These are phyloP conservation scores for Fusarium albosuccineum DNA, from an alignment of 2,329 filamentous ascomycete species.

Conservation along the genomic window DNA sequence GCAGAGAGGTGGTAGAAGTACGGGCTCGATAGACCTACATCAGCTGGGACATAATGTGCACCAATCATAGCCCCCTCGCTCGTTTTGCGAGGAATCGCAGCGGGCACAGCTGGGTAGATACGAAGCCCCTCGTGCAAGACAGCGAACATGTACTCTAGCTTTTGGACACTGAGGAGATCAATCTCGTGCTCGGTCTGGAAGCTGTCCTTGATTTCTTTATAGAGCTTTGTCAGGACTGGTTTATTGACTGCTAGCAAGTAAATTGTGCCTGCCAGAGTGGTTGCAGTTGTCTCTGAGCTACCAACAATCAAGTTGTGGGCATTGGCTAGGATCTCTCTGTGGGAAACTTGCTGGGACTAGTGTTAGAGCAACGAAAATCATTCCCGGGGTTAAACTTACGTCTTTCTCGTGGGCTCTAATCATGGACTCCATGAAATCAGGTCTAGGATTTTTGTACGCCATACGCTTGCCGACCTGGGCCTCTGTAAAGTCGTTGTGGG, in stretches of 20 bases:
- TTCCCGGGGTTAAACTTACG: not conserved
- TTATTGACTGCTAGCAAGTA: conserved; percentile 48
- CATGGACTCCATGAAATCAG: not conserved
- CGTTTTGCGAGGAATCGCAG: conserved; percentile 42
- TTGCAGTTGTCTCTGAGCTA: conserved; percentile 53
- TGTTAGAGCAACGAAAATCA: not conserved
- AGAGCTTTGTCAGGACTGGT: conserved; percentile 25
- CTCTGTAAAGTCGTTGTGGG: not conserved
- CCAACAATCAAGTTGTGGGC: conserved; percentile 44
- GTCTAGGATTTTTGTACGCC: not conserved
- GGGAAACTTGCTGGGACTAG: not conserved
- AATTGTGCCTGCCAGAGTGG: conserved; percentile 44
- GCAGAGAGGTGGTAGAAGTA: conserved; percentile 20
- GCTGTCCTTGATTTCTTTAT: conserved; percentile 37
- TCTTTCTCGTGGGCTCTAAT: not conserved
- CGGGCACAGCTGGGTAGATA: conserved; percentile 47
- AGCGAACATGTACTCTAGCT: conserved; percentile 56
- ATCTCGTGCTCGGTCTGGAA: conserved; percentile 57
- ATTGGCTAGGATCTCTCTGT: conserved; percentile 22
- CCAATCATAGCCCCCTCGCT: not conserved
- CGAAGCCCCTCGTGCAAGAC: conserved; percentile 58
- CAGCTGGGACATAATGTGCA: not conserved
- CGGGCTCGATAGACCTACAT: conserved; percentile 42
- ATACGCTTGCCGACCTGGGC: not conserved
- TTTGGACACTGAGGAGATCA: conserved; percentile 27